Conservation (phyloP, 1,139 yeast genomes). For the Kodamaea ohmeri region DNA sequence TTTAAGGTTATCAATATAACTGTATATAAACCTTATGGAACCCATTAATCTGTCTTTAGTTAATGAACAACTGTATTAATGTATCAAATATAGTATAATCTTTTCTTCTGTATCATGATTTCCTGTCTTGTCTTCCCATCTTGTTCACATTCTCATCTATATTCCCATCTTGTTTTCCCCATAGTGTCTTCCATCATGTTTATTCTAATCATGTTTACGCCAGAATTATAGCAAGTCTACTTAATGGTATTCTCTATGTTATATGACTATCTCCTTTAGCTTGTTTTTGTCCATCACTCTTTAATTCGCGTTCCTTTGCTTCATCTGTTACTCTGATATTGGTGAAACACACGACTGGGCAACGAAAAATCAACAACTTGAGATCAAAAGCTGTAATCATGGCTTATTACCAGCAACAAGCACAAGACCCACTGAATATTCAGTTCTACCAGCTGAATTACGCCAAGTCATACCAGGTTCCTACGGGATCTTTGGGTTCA, state of each 20-base stretch:
- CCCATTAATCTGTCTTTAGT: no score
- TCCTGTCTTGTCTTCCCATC: no score
- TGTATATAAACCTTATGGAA: no score
- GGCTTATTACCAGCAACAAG: conserved; percentile 44
- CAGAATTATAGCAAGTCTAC: no score
- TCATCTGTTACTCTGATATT: conserved; percentile 1
- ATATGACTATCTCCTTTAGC: background rate
- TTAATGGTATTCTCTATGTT: background rate
- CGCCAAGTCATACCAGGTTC: conserved; percentile 29
- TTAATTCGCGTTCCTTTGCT: background rate
- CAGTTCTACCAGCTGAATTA: conserved; percentile 48
- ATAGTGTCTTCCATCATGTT: no score
- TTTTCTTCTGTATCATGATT: no score
- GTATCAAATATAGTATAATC: no score
- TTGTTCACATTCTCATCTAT: no score
- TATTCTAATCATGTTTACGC: no score
- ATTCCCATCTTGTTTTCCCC: no score
- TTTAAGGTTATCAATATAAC: no score
- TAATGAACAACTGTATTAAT: no score
- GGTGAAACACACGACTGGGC: conserved; percentile 1
- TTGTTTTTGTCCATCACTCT: background rate
- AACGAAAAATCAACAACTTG: conserved; percentile 3
- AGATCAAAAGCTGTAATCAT: conserved; percentile 15
- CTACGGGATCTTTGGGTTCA: conserved; percentile 29
- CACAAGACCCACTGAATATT: conserved; percentile 38